A percentile compares a stretch with the other conserved stretches of the same genome.
Conservation (phyloP, 192 early-diverging fungal genomes). For the Chytriomyces sp. region DNA sequence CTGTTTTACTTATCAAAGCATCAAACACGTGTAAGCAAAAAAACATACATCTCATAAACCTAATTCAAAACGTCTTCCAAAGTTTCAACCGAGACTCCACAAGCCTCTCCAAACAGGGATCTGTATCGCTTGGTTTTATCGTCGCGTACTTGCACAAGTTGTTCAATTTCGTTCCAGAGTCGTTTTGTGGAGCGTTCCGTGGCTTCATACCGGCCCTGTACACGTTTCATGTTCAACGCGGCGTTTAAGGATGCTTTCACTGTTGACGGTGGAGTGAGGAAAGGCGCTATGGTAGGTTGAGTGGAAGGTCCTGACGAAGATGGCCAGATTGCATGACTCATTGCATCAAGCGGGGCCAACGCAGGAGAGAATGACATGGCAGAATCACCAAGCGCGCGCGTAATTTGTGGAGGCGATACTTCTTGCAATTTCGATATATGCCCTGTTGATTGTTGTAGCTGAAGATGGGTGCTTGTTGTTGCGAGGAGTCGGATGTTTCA, state of each 20-base stretch:
- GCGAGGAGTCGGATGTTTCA: too few relatives aligned
- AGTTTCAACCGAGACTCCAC: slow-evolving; percentile 4
- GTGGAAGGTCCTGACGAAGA: too few relatives aligned
- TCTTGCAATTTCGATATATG: too few relatives aligned
- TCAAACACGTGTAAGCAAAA: too few relatives aligned
- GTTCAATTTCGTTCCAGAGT: slow-evolving; percentile 22
- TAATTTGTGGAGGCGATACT: background rate
- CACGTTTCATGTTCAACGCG: background rate
- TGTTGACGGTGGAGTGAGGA: background rate
- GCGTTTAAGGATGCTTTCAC: background rate
- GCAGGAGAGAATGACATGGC: background rate
- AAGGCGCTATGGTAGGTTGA: background rate
- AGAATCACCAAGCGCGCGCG: background rate
- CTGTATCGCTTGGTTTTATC: slow-evolving; percentile 30
- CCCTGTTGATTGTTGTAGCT: too few relatives aligned
- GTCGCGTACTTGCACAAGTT: background rate
- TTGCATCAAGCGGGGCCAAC: background rate
- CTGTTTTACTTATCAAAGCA: too few relatives aligned
- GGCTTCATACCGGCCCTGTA: slow-evolving; percentile 7
- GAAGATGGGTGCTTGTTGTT: too few relatives aligned
- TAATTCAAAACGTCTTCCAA: slow-evolving; percentile 11
- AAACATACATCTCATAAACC: too few relatives aligned
- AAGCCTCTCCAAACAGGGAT: slow-evolving; percentile 20
- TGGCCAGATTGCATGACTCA: too few relatives aligned
- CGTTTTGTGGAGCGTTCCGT: slow-evolving; percentile 6